Percentiles rank a stretch among this genome's conserved stretches.
These are phyloP conservation scores for Tricholoma sp. DNA, from an alignment of 768 basidiomycete species.

Conservation along the genomic window DNA sequence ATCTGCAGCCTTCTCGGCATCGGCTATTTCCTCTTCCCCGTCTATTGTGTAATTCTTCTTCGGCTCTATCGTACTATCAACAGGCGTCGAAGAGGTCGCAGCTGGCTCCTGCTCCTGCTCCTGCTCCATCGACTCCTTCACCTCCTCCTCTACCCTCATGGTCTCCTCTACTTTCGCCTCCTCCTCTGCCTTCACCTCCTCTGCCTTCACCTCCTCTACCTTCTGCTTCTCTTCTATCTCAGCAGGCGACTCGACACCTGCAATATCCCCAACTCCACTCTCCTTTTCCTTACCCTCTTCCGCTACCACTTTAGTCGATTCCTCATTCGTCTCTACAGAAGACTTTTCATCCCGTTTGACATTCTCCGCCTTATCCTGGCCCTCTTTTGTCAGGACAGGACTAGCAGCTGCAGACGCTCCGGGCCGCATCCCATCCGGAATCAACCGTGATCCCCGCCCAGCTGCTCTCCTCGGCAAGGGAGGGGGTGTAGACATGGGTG, in stretches of 20 bases:
- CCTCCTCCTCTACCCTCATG: neutral
- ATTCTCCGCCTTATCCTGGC: neutral
- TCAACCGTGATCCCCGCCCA: conserved; percentile 38
- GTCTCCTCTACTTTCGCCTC: no score
- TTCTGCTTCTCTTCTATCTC: neutral
- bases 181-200: no score
- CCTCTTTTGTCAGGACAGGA: neutral
- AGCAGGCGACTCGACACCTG: neutral
- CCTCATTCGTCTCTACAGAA: conserved; percentile 2
- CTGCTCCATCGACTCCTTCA: conserved; percentile 1
- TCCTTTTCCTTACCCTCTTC: neutral
- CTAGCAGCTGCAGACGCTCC: conserved; percentile 14
- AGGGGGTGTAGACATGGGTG: conserved; percentile 32
- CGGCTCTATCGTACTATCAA: neutral
- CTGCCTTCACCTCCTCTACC: neutral
- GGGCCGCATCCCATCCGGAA: conserved; percentile 19
- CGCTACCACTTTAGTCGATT: conserved; percentile 4
- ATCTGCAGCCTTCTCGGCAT: neutral
- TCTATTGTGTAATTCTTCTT: neutral
- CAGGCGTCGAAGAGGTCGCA: conserved; percentile 2
- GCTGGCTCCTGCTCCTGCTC: no score
- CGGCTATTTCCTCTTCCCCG: conserved; percentile 1
- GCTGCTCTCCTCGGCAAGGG: conserved; percentile 66
- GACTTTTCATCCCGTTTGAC: neutral
- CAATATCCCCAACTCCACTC: neutral